phyloP scores from a whole-genome alignment of 257 asterid species.

The Prunella vulgaris region DNA sequence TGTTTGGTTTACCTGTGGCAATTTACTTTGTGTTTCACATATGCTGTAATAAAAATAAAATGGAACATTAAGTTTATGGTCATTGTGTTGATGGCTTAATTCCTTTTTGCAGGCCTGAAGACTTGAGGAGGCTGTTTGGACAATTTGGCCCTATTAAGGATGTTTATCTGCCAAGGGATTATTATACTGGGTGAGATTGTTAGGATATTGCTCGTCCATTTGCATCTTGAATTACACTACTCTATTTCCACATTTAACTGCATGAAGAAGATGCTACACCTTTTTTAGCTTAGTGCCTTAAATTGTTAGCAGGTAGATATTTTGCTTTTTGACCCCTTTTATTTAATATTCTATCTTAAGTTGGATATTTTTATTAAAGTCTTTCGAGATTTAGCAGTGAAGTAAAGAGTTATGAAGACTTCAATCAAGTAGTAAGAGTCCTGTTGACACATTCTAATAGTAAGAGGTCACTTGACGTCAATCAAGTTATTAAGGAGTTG shows the following conservation, averaged over 20 bases:
- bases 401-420: conserved; percentile 52
- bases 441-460: conserved; percentile 55
- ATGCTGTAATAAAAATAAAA: neutral
- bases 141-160: no score
- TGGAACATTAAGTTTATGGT: neutral
- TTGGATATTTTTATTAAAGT: conserved; percentile 30
- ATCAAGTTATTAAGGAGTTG: conserved; percentile 79
- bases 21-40: neutral
- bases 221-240: neutral
- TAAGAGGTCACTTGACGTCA: conserved; percentile 59
- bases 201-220: neutral
- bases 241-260: neutral
- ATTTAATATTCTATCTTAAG: neutral
- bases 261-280: neutral
- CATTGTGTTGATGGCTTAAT: neutral
- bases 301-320: conserved; percentile 17
- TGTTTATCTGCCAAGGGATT: conserved; percentile 83
- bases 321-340: conserved; percentile 3
- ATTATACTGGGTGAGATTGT: conserved; percentile 83
- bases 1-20: neutral
- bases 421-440: conserved; percentile 54
- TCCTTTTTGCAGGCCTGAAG: conserved; percentile 63
- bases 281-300: neutral
- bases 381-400: conserved; percentile 51
- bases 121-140: conserved; percentile 74